Evolutionary conservation across 345 rosid genomes (phyloP).

Genomic region (Dipteronia dyeriana): DNA sequence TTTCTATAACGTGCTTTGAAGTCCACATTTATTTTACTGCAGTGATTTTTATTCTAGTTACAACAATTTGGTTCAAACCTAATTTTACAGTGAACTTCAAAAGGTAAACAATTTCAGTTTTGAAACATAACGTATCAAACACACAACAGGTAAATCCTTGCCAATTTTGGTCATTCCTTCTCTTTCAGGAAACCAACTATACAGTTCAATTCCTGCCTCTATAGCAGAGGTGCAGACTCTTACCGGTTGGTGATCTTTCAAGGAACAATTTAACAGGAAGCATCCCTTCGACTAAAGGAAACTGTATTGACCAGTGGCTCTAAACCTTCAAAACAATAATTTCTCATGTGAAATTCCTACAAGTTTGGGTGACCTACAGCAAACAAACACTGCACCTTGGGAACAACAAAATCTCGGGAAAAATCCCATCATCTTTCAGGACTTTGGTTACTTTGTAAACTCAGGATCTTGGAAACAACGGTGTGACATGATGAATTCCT

Average conservation of each 20-base stretch:
- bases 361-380: constrained; percentile 28
- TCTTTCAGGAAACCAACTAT: constrained; percentile 31
- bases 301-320: constrained; percentile 24
- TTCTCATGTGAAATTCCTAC: constrained; percentile 35
- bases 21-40: no score
- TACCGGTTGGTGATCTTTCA: constrained; percentile 36
- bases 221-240: constrained; percentile 30
- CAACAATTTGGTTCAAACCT: no score
- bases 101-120: no score
- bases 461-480: constrained; percentile 41
- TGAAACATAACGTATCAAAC: no score
- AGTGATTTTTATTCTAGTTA: no score
- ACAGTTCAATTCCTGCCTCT: constrained; percentile 36
- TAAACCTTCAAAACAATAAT: constrained; percentile 34
- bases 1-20: no score
- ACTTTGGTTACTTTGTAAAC: constrained; percentile 35
- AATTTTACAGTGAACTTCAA: no score
- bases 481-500: constrained; percentile 30
- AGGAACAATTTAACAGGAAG: constrained; percentile 35
- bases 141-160: constrained; percentile 16
- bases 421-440: constrained; percentile 32
- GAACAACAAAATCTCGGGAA: constrained; percentile 34
- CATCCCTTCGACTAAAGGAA: constrained; percentile 33
- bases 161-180: constrained; percentile 27
- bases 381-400: constrained; percentile 30